Evolutionary conservation across 1,139 yeast species (phyloP).

Genomic region (Suzukiozyma palmioleophila): DNA sequence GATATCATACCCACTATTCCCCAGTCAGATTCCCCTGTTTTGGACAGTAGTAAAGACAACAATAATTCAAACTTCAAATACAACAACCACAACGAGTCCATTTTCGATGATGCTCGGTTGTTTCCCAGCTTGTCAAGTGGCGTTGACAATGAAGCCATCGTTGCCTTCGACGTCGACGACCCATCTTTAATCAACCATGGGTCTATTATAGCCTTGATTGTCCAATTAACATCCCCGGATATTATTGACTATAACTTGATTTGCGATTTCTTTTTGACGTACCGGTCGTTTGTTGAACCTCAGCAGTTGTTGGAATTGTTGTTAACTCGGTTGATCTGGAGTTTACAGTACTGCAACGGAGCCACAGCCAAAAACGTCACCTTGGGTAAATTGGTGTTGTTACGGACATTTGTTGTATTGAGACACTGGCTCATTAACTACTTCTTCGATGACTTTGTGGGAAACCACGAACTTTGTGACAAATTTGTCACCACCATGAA

Average conservation of each 20-base stretch:
- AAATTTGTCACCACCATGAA: conserved; percentile 49
- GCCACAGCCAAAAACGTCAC: conserved; percentile 30
- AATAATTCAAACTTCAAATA: conserved; percentile 17
- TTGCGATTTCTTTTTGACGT: conserved; percentile 83
- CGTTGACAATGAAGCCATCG: conserved; percentile 18
- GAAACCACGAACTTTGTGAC: conserved; percentile 42
- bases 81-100: conserved; percentile 37
- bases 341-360: conserved; percentile 46
- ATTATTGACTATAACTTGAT: conserved; percentile 73
- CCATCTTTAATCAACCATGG: conserved; percentile 36
- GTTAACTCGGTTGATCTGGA: conserved; percentile 69
- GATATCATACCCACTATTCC: too few relatives aligned
- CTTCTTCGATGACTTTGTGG: conserved; percentile 63
- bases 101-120: conserved; percentile 34
- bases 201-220: conserved; percentile 53
- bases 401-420: conserved; percentile 80
- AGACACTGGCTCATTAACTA: conserved; percentile 88
- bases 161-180: conserved; percentile 35
- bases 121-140: conserved; percentile 29
- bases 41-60: background rate
- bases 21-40: background rate
- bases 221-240: conserved; percentile 74
- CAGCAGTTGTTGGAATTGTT: conserved; percentile 56
- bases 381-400: conserved; percentile 64
- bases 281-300: conserved; percentile 63